Conservation (phyloP, 192 early-diverging fungal genomes). For the Gamsiella multidivaricata region DNA sequence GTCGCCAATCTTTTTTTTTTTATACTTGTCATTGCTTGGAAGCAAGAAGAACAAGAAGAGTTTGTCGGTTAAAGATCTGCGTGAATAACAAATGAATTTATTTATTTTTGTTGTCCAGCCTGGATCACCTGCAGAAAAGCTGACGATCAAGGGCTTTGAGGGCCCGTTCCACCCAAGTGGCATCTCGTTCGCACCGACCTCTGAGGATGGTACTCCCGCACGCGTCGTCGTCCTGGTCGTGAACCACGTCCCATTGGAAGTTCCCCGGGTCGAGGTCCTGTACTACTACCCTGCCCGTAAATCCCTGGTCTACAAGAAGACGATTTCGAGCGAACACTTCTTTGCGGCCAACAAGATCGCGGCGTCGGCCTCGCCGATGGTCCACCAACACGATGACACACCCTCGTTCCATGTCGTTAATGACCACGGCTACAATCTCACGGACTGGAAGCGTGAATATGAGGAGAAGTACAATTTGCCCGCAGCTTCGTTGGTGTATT, state of each 20-base stretch:
- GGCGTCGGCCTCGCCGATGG: constrained; percentile 11
- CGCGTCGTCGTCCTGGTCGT: constrained; percentile 45
- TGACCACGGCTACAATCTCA: constrained; percentile 50
- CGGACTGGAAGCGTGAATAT: constrained; percentile 53
- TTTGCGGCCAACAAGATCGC: constrained; percentile 50
- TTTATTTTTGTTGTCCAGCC: constrained; percentile 8
- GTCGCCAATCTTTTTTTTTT: neutral
- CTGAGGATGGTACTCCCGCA: constrained; percentile 49
- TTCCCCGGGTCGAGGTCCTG: constrained; percentile 46
- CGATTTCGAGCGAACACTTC: constrained; percentile 39
- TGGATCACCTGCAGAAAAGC: constrained; percentile 46
- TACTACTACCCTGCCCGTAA: constrained; percentile 55
- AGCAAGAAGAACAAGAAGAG: no score
- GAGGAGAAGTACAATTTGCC: constrained; percentile 53
- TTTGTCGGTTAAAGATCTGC: no score
- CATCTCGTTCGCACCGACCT: constrained; percentile 37
- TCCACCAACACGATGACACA: constrained; percentile 40
- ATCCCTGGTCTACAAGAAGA: constrained; percentile 52
- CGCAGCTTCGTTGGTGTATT: constrained; percentile 40
- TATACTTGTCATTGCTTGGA: neutral
- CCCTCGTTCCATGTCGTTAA: constrained; percentile 45
- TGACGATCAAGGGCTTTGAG: constrained; percentile 45
- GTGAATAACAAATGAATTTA: no score
- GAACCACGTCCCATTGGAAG: constrained; percentile 48
- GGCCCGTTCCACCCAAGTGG: constrained; percentile 53